Evolutionary conservation across 495 filamentous ascomycete species (phyloP).

Genomic region (Penicillium lividum): DNA sequence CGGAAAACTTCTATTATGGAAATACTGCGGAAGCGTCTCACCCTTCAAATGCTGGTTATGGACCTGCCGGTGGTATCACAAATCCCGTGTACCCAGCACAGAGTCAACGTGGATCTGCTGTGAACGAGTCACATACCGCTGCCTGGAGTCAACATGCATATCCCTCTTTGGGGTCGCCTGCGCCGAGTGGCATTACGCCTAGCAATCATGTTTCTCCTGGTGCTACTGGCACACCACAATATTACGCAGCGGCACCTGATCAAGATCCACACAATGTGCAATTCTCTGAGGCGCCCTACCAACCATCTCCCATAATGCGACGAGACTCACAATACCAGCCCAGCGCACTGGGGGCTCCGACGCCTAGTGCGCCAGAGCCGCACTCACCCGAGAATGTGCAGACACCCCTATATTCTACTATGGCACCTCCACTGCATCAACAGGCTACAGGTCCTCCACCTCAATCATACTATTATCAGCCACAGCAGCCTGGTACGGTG

Average conservation of each 20-base stretch:
- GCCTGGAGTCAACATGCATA: constrained; percentile 35
- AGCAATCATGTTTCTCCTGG: constrained; percentile 1
- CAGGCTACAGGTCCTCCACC: constrained; percentile 30
- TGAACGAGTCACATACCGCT: constrained; percentile 19
- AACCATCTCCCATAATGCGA: constrained; percentile 32
- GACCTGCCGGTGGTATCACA: constrained; percentile 21
- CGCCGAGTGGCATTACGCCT: constrained; percentile 24
- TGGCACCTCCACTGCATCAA: constrained; percentile 28
- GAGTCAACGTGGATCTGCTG: constrained; percentile 27
- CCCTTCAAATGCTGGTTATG: constrained; percentile 42
- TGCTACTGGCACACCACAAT: constrained; percentile 30
- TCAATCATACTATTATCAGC: constrained; percentile 43
- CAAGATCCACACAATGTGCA: constrained; percentile 24
- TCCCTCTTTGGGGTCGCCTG: constrained; percentile 32
- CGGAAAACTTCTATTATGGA: constrained; percentile 80
- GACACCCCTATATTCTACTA: constrained; percentile 33
- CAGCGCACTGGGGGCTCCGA: constrained; percentile 18
- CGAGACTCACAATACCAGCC: constrained; percentile 38
- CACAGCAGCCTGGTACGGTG: constrained; percentile 48
- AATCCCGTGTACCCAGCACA: constrained; percentile 30
- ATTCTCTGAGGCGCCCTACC: constrained; percentile 27
- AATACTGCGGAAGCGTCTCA: constrained; percentile 53
- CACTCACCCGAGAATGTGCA: constrained; percentile 30
- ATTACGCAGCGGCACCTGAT: constrained; percentile 31
- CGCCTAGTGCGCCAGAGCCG: constrained; percentile 33